Percentiles rank a stretch among this genome's conserved stretches.
phyloP scores from a whole-genome alignment of 2,329 filamentous ascomycete genomes.

The Ophiosphaerella herpotricha region DNA sequence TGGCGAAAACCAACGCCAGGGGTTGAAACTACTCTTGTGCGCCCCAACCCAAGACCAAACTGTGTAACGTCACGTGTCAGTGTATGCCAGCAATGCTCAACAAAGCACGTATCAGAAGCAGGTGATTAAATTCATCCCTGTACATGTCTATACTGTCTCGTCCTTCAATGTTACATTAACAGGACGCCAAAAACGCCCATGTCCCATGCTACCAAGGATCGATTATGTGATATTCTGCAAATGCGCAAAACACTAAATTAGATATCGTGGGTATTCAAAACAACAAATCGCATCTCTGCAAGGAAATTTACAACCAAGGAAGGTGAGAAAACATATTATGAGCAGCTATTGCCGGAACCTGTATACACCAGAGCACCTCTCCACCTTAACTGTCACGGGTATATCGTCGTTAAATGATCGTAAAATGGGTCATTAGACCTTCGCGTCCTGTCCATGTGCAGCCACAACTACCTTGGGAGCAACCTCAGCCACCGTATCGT shows the following conservation, averaged over 20 bases:
- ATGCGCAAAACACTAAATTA: slow-evolving; percentile 15
- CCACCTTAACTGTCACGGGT: slow-evolving; percentile 12
- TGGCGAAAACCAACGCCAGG: not conserved
- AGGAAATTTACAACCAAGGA: slow-evolving; percentile 26
- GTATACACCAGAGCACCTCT: slow-evolving; percentile 8
- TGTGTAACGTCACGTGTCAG: slow-evolving; percentile 10
- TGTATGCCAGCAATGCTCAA: slow-evolving; percentile 8
- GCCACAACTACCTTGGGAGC: slow-evolving; percentile 32
- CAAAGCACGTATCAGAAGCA: slow-evolving; percentile 3
- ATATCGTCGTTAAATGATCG: slow-evolving; percentile 10
- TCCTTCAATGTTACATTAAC: not conserved
- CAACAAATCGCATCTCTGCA: slow-evolving; percentile 24
- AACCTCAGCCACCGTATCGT: slow-evolving; percentile 79
- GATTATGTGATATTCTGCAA: slow-evolving; percentile 23
- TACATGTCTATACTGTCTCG: too few relatives aligned
- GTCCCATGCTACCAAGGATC: slow-evolving; percentile 15
- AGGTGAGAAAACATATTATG: slow-evolving; percentile 12
- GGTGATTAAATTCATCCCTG: not conserved
- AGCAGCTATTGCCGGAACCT: slow-evolving; percentile 27
- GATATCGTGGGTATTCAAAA: slow-evolving; percentile 12
- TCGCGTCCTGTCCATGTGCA: slow-evolving; percentile 26
- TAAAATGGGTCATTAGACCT: slow-evolving; percentile 25
- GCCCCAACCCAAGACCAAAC: slow-evolving; percentile 2
- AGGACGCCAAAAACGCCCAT: not conserved
- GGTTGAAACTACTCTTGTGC: slow-evolving; percentile 10